Percentiles rank a stretch among this genome's conserved stretches.
Conservation (phyloP, 257 asterid species). For the Nicotiana undulata region DNA sequence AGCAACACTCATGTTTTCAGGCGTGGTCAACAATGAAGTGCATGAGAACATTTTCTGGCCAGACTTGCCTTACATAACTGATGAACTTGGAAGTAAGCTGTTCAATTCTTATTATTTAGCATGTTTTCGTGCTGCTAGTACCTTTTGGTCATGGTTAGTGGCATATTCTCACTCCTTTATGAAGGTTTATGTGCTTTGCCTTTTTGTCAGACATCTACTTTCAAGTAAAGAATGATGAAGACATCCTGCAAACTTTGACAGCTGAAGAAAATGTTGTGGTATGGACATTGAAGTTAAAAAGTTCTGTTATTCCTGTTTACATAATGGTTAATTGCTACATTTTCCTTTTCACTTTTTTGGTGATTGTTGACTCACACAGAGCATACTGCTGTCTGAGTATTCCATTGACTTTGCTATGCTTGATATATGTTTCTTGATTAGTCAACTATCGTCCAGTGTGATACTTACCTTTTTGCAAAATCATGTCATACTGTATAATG, state of each 20-base stretch:
- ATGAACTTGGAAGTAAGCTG: slow-evolving; percentile 89
- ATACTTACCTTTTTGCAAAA: not conserved
- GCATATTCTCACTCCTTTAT: slow-evolving; percentile 10
- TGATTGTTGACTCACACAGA: not conserved
- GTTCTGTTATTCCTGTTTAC: not conserved
- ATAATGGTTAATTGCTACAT: not conserved
- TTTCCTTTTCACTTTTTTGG: not conserved
- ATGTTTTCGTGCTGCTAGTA: not conserved
- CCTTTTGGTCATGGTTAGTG: not conserved
- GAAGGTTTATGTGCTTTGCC: slow-evolving; percentile 18
- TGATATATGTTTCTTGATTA: not conserved
- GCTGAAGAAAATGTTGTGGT: slow-evolving; percentile 86
- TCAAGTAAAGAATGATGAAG: slow-evolving; percentile 94
- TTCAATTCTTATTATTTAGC: slow-evolving; percentile 12
- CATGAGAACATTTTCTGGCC: slow-evolving; percentile 98
- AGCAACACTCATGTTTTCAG: slow-evolving; percentile 85
- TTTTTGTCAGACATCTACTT: slow-evolving; percentile 73
- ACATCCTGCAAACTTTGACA: slow-evolving; percentile 69
- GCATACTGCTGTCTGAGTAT: not conserved
- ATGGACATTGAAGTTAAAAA: slow-evolving; percentile 10
- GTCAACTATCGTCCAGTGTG: not conserved
- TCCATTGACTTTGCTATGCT: not conserved
- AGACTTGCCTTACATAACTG: slow-evolving; percentile 84
- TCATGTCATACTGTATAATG: not conserved
- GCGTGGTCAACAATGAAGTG: slow-evolving; percentile 57